These are phyloP conservation scores for Boletus rubescentipes DNA, from an alignment of 768 basidiomycete species.

Conservation along the genomic window DNA sequence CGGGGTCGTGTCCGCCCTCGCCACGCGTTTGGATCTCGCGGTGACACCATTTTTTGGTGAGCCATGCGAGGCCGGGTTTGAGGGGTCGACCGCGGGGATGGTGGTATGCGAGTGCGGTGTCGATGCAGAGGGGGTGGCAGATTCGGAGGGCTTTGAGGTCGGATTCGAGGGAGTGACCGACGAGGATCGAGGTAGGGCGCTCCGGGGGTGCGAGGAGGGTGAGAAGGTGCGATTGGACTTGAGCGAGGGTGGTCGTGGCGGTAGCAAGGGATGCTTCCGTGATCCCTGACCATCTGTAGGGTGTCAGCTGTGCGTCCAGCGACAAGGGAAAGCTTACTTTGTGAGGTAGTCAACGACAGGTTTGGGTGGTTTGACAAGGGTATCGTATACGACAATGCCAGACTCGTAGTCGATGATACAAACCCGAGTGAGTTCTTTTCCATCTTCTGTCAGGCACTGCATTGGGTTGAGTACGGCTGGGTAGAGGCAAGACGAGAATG, in stretches of 20 bases:
- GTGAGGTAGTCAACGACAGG: constrained; percentile 93
- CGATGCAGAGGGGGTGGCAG: constrained; percentile 83
- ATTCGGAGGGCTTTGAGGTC: constrained; percentile 88
- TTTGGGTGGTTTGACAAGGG: constrained; percentile 83
- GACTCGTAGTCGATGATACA: constrained; percentile 79
- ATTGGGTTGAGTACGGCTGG: neutral
- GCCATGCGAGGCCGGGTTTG: constrained; percentile 96
- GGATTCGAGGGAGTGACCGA: constrained; percentile 95
- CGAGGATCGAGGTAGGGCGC: constrained; percentile 67
- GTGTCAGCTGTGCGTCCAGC: too few relatives aligned
- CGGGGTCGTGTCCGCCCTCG: constrained; percentile 88
- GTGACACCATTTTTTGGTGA: constrained; percentile 90
- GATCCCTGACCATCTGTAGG: constrained; percentile 85
- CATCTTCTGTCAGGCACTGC: constrained; percentile 86
- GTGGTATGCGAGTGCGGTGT: constrained; percentile 87
- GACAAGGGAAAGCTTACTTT: constrained; percentile 44
- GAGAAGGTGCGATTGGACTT: constrained; percentile 75
- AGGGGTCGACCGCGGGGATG: constrained; percentile 92
- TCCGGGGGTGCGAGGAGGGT: constrained; percentile 54
- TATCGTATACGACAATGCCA: constrained; percentile 78
- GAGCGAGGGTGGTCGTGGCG: constrained; percentile 74
- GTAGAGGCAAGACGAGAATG: constrained; percentile 14
- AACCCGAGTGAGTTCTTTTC: constrained; percentile 84
- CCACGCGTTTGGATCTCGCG: constrained; percentile 86
- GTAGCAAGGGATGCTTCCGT: constrained; percentile 66